These are phyloP conservation scores for Ostreobium quekettii DNA, from an alignment of 139 green algal genomes.

Conservation along the genomic window DNA sequence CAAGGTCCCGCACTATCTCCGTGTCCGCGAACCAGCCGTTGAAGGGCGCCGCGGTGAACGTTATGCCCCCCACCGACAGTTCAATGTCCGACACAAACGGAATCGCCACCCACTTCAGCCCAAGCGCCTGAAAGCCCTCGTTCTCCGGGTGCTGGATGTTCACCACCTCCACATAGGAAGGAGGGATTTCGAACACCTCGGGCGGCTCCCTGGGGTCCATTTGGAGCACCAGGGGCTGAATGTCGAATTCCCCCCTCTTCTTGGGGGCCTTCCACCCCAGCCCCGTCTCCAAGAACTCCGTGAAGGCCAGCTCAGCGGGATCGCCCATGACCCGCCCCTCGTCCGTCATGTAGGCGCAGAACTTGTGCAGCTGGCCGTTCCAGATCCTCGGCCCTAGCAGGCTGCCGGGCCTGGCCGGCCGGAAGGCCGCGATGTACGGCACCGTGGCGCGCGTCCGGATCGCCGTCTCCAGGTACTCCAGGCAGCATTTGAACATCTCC, in stretches of 20 bases:
- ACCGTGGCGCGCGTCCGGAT: constrained; percentile 24
- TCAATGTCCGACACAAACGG: constrained; percentile 33
- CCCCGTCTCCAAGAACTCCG: constrained; percentile 25
- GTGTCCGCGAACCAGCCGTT: constrained; percentile 41
- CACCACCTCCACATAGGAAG: constrained; percentile 24
- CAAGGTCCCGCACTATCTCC: constrained; percentile 42
- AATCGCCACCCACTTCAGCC: constrained; percentile 38
- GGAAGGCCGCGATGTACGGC: constrained; percentile 32
- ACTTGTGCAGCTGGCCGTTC: constrained; percentile 42
- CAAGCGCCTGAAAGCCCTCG: constrained; percentile 23
- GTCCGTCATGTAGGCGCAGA: constrained; percentile 13
- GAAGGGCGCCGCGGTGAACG: constrained; percentile 40
- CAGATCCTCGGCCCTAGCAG: constrained; percentile 33
- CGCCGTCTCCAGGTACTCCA: constrained; percentile 28
- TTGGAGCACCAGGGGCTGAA: constrained; percentile 38
- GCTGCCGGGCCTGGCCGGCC: constrained; percentile 29
- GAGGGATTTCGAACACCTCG: constrained; percentile 30
- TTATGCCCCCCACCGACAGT: constrained; percentile 35
- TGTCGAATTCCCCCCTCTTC: constrained; percentile 23
- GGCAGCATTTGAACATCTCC: constrained; percentile 30
- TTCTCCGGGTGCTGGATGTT: constrained; percentile 30
- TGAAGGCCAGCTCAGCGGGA: constrained; percentile 32
- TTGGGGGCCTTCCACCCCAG: constrained; percentile 29
- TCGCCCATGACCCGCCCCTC: constrained; percentile 21
- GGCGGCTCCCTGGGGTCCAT: constrained; percentile 22